phyloP scores from a whole-genome alignment of 805 yeast genomes.

The Kluyveromyces aestuarii region DNA sequence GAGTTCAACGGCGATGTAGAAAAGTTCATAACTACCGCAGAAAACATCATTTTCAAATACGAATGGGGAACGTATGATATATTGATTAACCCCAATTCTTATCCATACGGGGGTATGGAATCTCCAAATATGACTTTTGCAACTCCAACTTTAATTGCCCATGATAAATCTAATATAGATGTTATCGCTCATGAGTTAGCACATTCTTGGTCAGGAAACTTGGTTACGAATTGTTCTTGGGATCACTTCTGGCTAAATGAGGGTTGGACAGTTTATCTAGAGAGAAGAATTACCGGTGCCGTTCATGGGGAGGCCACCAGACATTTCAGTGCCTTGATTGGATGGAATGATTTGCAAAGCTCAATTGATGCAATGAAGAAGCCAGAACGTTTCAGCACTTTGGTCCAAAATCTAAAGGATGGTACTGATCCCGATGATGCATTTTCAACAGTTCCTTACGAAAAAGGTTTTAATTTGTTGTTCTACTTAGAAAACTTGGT shows the following conservation, averaged over 20 bases:
- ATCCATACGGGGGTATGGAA: conserved; percentile 94
- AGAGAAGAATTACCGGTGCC: conserved; percentile 69
- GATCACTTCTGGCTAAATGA: conserved; percentile 93
- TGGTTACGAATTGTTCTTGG: conserved; percentile 87
- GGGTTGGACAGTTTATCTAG: conserved; percentile 93
- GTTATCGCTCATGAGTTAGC: conserved; percentile 91
- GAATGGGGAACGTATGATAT: conserved; percentile 83
- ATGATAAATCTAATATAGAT: conserved; percentile 77
- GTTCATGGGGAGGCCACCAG: conserved; percentile 73
- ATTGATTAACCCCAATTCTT: conserved; percentile 64
- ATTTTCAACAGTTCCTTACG: conserved; percentile 82
- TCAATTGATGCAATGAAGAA: conserved; percentile 59
- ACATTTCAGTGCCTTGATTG: conserved; percentile 76
- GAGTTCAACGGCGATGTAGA: conserved; percentile 81
- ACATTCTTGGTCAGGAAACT: conserved; percentile 88
- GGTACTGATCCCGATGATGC: conserved; percentile 83
- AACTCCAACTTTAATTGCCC: conserved; percentile 79
- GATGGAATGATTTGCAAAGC: conserved; percentile 75
- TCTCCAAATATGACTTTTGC: conserved; percentile 87
- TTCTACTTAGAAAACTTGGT: conserved; percentile 62
- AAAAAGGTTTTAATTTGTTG: conserved; percentile 77
- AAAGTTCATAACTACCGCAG: conserved; percentile 70
- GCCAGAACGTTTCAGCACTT: conserved; percentile 43
- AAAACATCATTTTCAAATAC: conserved; percentile 58
- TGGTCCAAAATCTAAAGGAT: conserved; percentile 64